Base-by-base conservation (phyloP, 345 rosid species). In the Anastatica hierochuntica region DNA sequence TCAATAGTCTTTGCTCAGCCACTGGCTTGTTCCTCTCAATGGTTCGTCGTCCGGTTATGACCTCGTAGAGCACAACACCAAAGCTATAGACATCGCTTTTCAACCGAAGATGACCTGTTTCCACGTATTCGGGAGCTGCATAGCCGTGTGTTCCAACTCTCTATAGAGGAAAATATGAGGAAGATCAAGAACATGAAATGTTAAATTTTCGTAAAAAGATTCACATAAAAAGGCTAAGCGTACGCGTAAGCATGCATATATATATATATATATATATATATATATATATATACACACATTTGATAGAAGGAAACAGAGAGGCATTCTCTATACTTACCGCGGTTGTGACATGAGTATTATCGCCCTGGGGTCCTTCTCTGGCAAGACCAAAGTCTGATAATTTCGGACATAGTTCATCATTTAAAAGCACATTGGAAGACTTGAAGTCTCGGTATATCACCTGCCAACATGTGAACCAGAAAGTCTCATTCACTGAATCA, bases 341-440 rank as follows among this genome's bases (percentile, higher is more conserved):
- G 13, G 96, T 86, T 17, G 98, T 86, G 60, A 86, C 96, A 49
- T 90, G 98, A 7, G 87, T 76, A n/a, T 41, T 70, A 50, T 82
- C 96, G 6, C 70, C 84, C 16, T 67, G 31, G 26, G 96, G 98
- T 6, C 98, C 98, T 61, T 82, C 96, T 77, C 98, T 75, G 0
- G 96, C 98, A 23, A 90, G 83, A 2, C 98, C 96, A 42, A 87
- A 90, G 71, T 90, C 96, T 5, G 96, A 86, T 63, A 90, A 84
- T 71, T 76, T 90, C 4, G 98, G 80, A 11, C 72, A 72, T 40
- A 80, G 75, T 13, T 76, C 66, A 43, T 82, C 85, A 46, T 90
- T 76, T 66, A 90, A 36, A 33, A 86, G 74, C 23, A 90, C 83
- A 44, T 90, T 90, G 10, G 98, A 84, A 2, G 85, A 69, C 49